phyloP scores from a whole-genome alignment of 2,329 filamentous ascomycete species.

The Fusarium citri region DNA sequence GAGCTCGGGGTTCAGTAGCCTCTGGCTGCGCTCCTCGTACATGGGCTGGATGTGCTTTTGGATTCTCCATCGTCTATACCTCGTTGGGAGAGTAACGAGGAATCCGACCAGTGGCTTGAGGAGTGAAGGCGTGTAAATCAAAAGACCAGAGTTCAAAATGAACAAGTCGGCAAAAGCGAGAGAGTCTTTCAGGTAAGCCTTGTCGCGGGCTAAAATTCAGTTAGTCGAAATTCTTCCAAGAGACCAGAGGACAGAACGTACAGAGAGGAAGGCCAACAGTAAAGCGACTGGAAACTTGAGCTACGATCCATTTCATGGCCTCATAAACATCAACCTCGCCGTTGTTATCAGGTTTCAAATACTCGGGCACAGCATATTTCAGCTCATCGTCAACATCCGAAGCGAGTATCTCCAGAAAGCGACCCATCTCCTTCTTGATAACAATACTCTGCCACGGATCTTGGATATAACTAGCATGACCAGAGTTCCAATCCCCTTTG shows the following conservation, averaged over 20 bases:
- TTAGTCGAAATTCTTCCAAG: fast-evolving
- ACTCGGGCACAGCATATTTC: constrained; percentile 47
- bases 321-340: constrained; percentile 49
- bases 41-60: constrained; percentile 22
- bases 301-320: constrained; percentile 46
- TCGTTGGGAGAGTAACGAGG: constrained; percentile 31
- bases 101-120: constrained; percentile 51
- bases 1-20: not conserved
- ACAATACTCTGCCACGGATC: constrained; percentile 53
- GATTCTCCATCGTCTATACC: constrained; percentile 32
- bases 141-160: constrained; percentile 49
- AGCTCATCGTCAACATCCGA: constrained; percentile 52
- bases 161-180: constrained; percentile 49
- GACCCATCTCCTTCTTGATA: constrained; percentile 53
- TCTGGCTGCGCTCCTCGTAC: not conserved
- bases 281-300: constrained; percentile 49
- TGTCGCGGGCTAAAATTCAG: constrained; percentile 45
- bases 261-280: constrained; percentile 50
- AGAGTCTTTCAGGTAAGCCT: constrained; percentile 49
- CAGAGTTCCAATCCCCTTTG: constrained; percentile 53
- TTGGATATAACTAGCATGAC: constrained; percentile 48
- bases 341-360: constrained; percentile 46
- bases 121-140: constrained; percentile 47
- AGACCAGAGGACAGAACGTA: no score
- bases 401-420: constrained; percentile 49